phyloP scores from a whole-genome alignment of 768 basidiomycete species.

The Fistulinella prunicolor region DNA sequence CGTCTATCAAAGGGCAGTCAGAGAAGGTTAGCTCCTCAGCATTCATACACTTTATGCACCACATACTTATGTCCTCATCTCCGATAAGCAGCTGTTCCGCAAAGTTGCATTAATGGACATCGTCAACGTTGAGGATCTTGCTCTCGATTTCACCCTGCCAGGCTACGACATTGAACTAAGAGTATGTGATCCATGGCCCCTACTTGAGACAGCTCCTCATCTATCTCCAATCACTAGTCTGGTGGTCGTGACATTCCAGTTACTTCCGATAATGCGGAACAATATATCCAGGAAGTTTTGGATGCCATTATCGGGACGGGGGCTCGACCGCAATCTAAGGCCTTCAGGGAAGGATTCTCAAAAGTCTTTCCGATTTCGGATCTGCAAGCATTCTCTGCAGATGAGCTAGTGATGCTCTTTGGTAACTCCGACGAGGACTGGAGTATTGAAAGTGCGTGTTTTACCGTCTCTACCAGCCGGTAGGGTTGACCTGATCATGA shows the following conservation, averaged over 20 bases:
- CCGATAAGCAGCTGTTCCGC: constrained; percentile 42
- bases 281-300: constrained; percentile 85
- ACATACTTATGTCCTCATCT: neutral
- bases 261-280: constrained; percentile 82
- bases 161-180: constrained; percentile 92
- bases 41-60: neutral
- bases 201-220: neutral
- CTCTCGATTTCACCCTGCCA: constrained; percentile 94
- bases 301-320: constrained; percentile 87
- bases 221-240: constrained; percentile 42
- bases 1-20: constrained; percentile 41
- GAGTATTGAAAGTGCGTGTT: constrained; percentile 77
- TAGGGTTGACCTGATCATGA: constrained; percentile 1
- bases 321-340: constrained; percentile 72
- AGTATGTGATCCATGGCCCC: constrained; percentile 41
- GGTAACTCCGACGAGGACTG: constrained; percentile 99
- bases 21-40: constrained; percentile 49
- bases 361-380: constrained; percentile 95
- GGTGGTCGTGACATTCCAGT: constrained; percentile 78
- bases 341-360: constrained; percentile 93
- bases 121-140: constrained; percentile 78
- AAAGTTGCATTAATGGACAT: constrained; percentile 59
- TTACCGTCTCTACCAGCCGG: neutral
- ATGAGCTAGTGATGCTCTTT: constrained; percentile 94
- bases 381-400: constrained; percentile 86